phyloP scores from a whole-genome alignment of 805 yeast species.

The Dipodascopsis uninucleata region DNA sequence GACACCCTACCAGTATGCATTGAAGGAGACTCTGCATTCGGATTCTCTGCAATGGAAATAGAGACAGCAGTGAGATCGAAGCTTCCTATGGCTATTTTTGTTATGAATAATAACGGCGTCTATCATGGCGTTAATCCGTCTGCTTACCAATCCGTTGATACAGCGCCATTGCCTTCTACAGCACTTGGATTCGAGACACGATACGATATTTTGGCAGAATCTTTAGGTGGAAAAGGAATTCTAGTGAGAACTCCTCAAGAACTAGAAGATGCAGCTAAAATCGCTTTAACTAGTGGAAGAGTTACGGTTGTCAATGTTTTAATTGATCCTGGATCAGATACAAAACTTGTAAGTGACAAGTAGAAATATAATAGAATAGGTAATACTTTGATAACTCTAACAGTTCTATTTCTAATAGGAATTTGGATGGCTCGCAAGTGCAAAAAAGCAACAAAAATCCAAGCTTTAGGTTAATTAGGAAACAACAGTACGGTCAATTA shows the following conservation, averaged over 20 bases:
- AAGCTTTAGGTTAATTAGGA: conserved; percentile 29
- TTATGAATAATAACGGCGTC: conserved; percentile 73
- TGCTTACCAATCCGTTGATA: conserved; percentile 30
- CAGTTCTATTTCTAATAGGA: no score
- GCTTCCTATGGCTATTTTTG: conserved; percentile 53
- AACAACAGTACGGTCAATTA: neutral
- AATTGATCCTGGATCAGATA: conserved; percentile 56
- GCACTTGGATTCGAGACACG: conserved; percentile 54
- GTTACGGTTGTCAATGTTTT: conserved; percentile 56
- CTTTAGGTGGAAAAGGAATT: conserved; percentile 57
- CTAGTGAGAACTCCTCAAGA: conserved; percentile 44
- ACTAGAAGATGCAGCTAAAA: conserved; percentile 36
- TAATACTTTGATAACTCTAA: no score
- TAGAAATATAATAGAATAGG: no score
- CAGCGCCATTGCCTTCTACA: conserved; percentile 50
- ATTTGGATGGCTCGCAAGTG: conserved; percentile 68
- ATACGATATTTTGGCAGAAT: conserved; percentile 52
- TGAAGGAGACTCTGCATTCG: conserved; percentile 77
- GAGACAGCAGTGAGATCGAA: conserved; percentile 60
- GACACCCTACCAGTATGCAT: conserved; percentile 50
- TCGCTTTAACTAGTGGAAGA: conserved; percentile 39
- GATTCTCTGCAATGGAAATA: conserved; percentile 68
- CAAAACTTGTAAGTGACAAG: conserved; percentile 41
- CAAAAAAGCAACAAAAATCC: conserved; percentile 31
- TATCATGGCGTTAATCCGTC: conserved; percentile 56